Base-by-base conservation (phyloP, 441 rosid species). In the Erysimum cheiri region DNA sequence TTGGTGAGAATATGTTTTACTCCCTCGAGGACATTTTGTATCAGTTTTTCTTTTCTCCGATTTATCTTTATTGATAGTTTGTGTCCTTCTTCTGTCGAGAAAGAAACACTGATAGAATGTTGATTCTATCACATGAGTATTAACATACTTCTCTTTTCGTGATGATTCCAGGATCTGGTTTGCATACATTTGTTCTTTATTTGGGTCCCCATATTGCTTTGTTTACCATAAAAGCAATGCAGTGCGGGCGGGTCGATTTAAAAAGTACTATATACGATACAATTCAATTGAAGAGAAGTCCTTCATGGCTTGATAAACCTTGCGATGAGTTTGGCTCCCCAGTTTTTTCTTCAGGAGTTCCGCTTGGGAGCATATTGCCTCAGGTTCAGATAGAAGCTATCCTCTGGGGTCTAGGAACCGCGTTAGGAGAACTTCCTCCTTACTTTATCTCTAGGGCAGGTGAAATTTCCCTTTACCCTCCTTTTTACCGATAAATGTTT, bases 371-470 rank as follows among this genome's bases (percentile, higher is more conserved):
- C 80, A 87, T 95, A 78, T 66, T 95, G 84, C 93, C 90, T 0
- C 92, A 95, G 73, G 84, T 95, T 63, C 98, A 95, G 74, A 57
- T 88, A 49, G 99, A 95, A 71, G 96, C 97, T 62, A 68, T 95
- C 55, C 80, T 95, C 57, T 95, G 99, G 99, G 99, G 99, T 47
- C 8, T 95, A 57, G 99, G 99, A 71, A 95, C 99, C 44, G 96
- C 97, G 15, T 92, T 91, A 36, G 98, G 98, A 70, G 98, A 91
- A 80, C 97, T 93, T 80, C 99, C 98, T 82, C 99, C 99, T 63
- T 95, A 92, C 85, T 95, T 95, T 75, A 88, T 95, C 83, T 90
- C 99, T 43, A 87, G 97, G 72, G 97, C 98, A 77, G 99, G 99
- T 94, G 68, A 67, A 78, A 44, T 11, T 44, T 62, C 22, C n/a